Base-by-base conservation (phyloP, 2,329 filamentous ascomycete species). In the Beauveria sp. region DNA sequence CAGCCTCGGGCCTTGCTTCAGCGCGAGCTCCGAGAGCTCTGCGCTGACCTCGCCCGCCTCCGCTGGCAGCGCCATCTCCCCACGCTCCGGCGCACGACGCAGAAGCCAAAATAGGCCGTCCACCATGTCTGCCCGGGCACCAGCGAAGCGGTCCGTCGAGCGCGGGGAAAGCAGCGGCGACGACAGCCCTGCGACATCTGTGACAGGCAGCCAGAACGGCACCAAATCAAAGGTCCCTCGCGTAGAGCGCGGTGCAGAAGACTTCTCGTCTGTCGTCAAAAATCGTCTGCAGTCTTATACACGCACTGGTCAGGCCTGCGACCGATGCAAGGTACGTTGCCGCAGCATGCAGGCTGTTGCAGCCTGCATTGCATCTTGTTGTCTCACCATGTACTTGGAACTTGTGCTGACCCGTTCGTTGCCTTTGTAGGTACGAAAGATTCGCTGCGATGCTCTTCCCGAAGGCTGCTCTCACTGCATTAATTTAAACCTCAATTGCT, bases 381-480 rank as follows among this genome's bases (percentile, higher is more conserved):
- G 28, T 40, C 14, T 20, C 14, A 42, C 46, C 38, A 18, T 16
- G 14, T 38, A 14, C 5, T 38, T 16, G 34, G 5, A 16, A 38
- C 14, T 16, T 2, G 34, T 16, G 34, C 34, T 38, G 16, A 38
- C 34, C 12, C 34, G 2, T 38, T 38, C 34, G 2, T 38, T 38
- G 5, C 34, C 14, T 38, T 38, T 38, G 34, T 38, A 91, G 88
- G 81, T 91, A 62, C 86, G 91, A 67, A 96, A 96, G 76, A 96
- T 96, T 69, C 86, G 90, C 71, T 96, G 91, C 79, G 91, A 96
- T 77, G 88, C 87, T 60, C 80, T 89, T 46, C 85, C 88, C 38
- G 88, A 90, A 66, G 91, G 90, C 65, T 96, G 91, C 76, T 90
- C 89, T 64, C 88, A 90, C 68, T 96, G 91, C 77, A 78, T 85